A percentile compares a stretch with the other conserved stretches of the same genome.
phyloP scores from a whole-genome alignment of 1,284 basidiomycete genomes.

The Exsudoporus floridanus region DNA sequence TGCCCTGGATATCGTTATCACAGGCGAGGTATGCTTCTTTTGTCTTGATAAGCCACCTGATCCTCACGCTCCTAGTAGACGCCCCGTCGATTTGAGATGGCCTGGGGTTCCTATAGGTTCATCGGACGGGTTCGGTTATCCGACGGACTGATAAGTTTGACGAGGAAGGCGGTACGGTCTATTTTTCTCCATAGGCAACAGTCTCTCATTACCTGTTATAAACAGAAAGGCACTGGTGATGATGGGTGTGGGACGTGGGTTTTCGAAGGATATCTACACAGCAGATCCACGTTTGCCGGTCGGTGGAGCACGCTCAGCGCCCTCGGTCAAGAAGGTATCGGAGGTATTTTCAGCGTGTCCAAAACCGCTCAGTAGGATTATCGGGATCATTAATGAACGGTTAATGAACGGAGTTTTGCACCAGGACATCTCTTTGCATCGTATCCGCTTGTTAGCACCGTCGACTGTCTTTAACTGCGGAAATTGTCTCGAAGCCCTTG shows the following conservation, averaged over 20 bases:
- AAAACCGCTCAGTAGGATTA: conserved; percentile 37
- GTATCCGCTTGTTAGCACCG: conserved; percentile 7
- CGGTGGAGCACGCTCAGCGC: conserved; percentile 26
- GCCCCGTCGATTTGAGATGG: conserved; percentile 31
- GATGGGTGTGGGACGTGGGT: conserved; percentile 37
- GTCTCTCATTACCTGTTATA: conserved; percentile 2
- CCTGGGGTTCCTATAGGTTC: conserved; percentile 42
- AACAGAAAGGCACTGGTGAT: conserved; percentile 28
- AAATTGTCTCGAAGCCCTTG: conserved; percentile 25
- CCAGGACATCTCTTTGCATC: conserved; percentile 3
- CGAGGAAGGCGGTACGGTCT: conserved; percentile 34
- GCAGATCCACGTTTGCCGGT: conserved; percentile 31
- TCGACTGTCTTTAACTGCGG: conserved; percentile 27
- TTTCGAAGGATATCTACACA: conserved; percentile 34
- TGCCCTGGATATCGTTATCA: conserved; percentile 39
- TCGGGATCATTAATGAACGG: conserved; percentile 28
- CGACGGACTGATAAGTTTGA: conserved; percentile 51
- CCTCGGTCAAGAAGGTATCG: conserved; percentile 33
- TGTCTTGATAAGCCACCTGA: conserved; percentile 15
- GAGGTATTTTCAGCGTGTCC: conserved; percentile 57
- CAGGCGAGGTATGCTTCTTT: conserved; percentile 32
- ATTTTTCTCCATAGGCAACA: conserved; percentile 2
- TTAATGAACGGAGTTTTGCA: conserved; percentile 31
- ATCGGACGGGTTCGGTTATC: conserved; percentile 49
- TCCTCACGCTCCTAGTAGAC: conserved; percentile 33